These are phyloP conservation scores for Rhizopus microsporus DNA, from an alignment of 371 early-diverging fungal species.

Conservation along the genomic window DNA sequence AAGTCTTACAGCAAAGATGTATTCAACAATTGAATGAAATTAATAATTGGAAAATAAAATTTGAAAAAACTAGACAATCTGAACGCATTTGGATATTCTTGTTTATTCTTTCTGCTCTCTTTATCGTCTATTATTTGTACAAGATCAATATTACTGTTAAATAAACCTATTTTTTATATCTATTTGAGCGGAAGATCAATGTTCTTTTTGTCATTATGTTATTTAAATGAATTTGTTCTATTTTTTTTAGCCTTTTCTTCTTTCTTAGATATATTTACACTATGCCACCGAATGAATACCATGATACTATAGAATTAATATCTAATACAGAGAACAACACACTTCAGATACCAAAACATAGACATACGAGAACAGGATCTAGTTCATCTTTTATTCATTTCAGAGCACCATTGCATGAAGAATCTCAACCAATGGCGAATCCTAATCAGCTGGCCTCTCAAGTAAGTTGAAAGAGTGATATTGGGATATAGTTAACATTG, in stretches of 20 bases:
- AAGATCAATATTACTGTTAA: no score
- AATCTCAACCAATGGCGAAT: conserved; percentile 7
- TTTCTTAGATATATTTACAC: not conserved
- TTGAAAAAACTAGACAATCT: conserved; percentile 26
- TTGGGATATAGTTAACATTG: not conserved
- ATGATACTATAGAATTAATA: not conserved
- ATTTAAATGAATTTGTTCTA: not conserved
- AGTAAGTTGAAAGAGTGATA: conserved; percentile 13
- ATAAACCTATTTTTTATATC: no score
- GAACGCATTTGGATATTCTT: conserved; percentile 44
- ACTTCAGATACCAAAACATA: not conserved
- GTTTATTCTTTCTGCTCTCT: conserved; percentile 3
- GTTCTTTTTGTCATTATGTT: no score
- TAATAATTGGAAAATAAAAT: conserved; percentile 25
- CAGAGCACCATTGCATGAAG: conserved; percentile 25
- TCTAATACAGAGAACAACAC: not conserved
- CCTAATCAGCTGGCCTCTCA: conserved; percentile 29
- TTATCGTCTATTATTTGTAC: no score
- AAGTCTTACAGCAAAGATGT: conserved; percentile 25
- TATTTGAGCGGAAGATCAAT: no score
- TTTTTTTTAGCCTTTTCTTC: not conserved
- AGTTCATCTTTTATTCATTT: conserved; percentile 43
- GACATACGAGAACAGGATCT: conserved; percentile 29
- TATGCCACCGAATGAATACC: not conserved
- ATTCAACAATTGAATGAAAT: conserved; percentile 31